Percentiles rank a stretch among this genome's conserved stretches.
Conservation (phyloP, 164 flowering plant genomes). For the Euptelea pleiosperma region DNA sequence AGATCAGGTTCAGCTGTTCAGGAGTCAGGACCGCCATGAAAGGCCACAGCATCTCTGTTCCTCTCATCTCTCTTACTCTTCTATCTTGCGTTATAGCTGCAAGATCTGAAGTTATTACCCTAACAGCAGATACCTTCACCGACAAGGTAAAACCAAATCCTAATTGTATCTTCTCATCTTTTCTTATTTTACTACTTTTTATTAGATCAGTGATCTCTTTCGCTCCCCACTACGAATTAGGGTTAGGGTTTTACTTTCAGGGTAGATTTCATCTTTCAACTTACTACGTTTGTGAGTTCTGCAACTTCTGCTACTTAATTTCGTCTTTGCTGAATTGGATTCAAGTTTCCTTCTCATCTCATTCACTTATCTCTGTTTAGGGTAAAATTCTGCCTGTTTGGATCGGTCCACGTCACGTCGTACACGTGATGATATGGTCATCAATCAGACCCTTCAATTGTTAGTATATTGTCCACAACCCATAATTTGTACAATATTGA, state of each 20-base stretch:
- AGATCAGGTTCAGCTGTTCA: too few relatives aligned
- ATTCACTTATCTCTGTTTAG: neutral
- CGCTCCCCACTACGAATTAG: neutral
- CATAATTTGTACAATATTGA: too few relatives aligned
- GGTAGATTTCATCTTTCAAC: neutral
- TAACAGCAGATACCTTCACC: constrained; percentile 69
- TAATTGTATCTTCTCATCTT: neutral
- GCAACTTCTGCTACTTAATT: neutral
- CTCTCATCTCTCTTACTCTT: constrained; percentile 12
- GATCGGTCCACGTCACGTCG: too few relatives aligned
- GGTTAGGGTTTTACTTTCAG: constrained; percentile 5
- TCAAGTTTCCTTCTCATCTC: neutral
- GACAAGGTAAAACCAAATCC: constrained; percentile 66
- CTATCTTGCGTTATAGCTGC: constrained; percentile 6
- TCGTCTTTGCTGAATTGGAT: neutral
- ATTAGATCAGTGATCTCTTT: neutral
- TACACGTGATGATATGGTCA: too few relatives aligned
- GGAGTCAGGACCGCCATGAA: constrained; percentile 19
- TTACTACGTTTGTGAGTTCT: neutral
- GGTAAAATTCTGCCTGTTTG: neutral
- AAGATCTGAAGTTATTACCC: constrained; percentile 71
- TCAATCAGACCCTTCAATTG: too few relatives aligned
- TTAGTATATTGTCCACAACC: too few relatives aligned
- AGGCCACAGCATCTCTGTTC: neutral
- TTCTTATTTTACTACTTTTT: too few relatives aligned